Percentiles rank a stretch among this genome's conserved stretches.
Evolutionary conservation across 2,329 filamentous ascomycete genomes (phyloP).

Genomic region (Fusarium cyanostomum): DNA sequence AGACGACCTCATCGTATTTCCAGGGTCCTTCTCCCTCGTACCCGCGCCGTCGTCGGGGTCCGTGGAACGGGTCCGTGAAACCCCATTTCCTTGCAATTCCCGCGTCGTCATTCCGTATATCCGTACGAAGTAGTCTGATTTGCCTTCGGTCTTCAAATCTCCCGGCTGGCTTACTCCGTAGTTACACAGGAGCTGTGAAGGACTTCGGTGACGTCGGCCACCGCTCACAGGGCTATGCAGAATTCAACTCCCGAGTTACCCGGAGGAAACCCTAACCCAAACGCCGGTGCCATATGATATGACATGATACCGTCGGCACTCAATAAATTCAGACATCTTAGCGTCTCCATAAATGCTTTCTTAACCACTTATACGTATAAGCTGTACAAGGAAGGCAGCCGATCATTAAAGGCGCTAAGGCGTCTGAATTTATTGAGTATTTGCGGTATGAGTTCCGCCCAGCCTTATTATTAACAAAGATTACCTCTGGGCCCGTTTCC

Average conservation of each 20-base stretch:
- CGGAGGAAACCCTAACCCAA: conserved; percentile 15
- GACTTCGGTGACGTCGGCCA: background rate
- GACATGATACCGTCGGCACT: too few relatives aligned
- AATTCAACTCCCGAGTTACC: conserved; percentile 6
- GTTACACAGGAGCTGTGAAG: background rate
- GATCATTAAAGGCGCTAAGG: too few relatives aligned
- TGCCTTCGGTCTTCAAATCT: too few relatives aligned
- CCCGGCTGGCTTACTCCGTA: too few relatives aligned
- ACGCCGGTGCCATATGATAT: background rate
- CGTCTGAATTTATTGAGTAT: too few relatives aligned
- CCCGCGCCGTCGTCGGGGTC: background rate
- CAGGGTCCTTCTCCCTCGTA: conserved; percentile 3
- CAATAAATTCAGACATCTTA: too few relatives aligned
- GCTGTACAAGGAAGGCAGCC: too few relatives aligned
- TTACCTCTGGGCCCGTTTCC: conserved; percentile 6
- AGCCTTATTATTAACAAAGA: background rate
- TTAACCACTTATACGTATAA: too few relatives aligned
- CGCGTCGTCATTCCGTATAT: background rate
- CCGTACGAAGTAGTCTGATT: too few relatives aligned
- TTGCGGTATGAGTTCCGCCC: too few relatives aligned
- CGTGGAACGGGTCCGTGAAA: conserved; percentile 4
- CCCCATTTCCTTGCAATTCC: conserved; percentile 18
- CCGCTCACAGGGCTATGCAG: background rate
- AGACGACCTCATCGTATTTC: background rate
- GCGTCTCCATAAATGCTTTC: too few relatives aligned